Evolutionary conservation across 495 filamentous ascomycete species (phyloP).

Genomic region (Tuber indicum): DNA sequence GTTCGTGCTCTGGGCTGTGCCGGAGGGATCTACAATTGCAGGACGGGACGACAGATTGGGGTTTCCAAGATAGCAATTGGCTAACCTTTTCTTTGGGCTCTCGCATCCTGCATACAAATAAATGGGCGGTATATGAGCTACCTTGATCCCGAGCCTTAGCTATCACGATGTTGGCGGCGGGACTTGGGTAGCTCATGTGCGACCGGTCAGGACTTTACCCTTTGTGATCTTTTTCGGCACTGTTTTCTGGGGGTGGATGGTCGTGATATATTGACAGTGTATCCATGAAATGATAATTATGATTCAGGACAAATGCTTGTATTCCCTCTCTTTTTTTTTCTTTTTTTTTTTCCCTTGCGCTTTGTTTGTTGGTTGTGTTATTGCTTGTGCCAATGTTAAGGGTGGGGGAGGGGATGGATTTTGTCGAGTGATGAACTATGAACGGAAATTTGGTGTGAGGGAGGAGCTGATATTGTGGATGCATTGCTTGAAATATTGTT

Average conservation of each 20-base stretch:
- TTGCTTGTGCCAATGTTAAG: neutral
- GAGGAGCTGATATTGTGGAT: neutral
- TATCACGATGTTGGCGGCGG: neutral
- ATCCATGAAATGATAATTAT: neutral
- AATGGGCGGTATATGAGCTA: neutral
- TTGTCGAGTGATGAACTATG: neutral
- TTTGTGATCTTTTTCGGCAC: neutral
- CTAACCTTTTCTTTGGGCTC: neutral
- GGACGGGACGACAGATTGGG: constrained; percentile 25
- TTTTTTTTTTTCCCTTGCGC: neutral
- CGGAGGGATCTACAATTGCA: constrained; percentile 13
- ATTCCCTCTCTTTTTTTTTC: neutral
- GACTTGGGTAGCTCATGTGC: neutral
- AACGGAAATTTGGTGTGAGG: neutral
- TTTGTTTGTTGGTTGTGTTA: neutral
- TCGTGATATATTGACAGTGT: neutral
- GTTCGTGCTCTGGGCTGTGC: constrained; percentile 28
- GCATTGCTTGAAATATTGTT: neutral
- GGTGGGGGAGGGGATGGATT: neutral
- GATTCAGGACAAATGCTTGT: neutral
- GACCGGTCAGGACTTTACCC: neutral
- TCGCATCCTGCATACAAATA: neutral
- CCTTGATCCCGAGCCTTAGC: neutral
- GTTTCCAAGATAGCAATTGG: neutral
- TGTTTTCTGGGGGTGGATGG: neutral